phyloP scores from a whole-genome alignment of 305 asterid genomes.

The Fraxinus dipetala region DNA sequence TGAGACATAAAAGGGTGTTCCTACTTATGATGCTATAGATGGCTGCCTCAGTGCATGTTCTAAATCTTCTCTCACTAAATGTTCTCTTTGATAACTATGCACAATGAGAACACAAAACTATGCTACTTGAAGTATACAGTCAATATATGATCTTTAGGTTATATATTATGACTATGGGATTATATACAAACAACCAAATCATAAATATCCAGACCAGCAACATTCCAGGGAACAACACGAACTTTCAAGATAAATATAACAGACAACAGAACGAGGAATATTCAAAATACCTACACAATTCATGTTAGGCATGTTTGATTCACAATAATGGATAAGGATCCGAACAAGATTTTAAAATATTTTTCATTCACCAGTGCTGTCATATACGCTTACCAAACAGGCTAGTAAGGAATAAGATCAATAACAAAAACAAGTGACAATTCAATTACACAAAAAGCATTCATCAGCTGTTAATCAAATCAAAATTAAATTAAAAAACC shows the following conservation, averaged over 20 bases:
- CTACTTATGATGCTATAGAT: background rate
- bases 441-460: background rate
- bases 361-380: background rate
- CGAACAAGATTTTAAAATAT: background rate
- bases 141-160: background rate
- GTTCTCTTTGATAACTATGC: background rate
- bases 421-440: background rate
- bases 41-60: background rate
- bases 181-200: background rate
- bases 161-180: background rate
- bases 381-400: background rate
- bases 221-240: background rate
- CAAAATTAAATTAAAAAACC: background rate
- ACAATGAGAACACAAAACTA: background rate
- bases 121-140: background rate
- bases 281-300: background rate
- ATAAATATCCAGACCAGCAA: background rate
- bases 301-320: background rate
- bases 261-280: background rate
- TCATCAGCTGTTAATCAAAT: background rate
- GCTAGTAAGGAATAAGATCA: background rate
- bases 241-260: background rate
- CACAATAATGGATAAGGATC: background rate
- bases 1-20: background rate
- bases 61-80: background rate